Conservation (phyloP, 495 filamentous ascomycete genomes). For the Penicillium lividum region DNA sequence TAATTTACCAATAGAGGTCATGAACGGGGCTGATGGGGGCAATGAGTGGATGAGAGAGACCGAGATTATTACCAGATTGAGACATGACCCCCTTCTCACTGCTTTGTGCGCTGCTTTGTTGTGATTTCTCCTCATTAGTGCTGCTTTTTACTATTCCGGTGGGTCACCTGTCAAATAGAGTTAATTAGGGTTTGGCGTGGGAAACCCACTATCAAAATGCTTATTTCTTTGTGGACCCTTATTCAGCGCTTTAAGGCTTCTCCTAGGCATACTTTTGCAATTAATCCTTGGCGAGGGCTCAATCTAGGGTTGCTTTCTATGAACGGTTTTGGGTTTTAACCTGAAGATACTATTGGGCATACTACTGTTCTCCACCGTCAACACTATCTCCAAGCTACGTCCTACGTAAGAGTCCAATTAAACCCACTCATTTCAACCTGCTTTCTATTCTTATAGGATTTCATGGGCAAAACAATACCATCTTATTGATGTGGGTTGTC, state of each 20-base stretch:
- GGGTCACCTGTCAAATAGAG: background rate
- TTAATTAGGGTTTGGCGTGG: background rate
- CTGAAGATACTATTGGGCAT: background rate
- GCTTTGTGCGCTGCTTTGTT: background rate
- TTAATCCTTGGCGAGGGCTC: background rate
- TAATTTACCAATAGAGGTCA: too few relatives aligned
- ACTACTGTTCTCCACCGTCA: background rate
- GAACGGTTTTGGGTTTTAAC: background rate
- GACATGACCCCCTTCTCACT: background rate
- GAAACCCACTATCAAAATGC: background rate
- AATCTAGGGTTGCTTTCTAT: background rate
- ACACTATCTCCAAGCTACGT: background rate
- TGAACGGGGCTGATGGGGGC: too few relatives aligned
- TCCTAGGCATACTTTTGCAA: background rate
- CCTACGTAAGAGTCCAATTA: background rate
- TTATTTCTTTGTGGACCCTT: background rate
- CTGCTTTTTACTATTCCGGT: background rate
- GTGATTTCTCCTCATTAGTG: too few relatives aligned
- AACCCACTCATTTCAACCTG: background rate
- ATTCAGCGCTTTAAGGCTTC: too few relatives aligned
- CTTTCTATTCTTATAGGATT: background rate
- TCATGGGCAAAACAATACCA: background rate
- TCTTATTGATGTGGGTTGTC: background rate
- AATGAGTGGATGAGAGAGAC: too few relatives aligned
- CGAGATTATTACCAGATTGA: too few relatives aligned